Evolutionary conservation across 78 protist genomes (phyloP), one percentile per base, ranked within the genome.

Genomic region (Bodo saltans): DNA sequence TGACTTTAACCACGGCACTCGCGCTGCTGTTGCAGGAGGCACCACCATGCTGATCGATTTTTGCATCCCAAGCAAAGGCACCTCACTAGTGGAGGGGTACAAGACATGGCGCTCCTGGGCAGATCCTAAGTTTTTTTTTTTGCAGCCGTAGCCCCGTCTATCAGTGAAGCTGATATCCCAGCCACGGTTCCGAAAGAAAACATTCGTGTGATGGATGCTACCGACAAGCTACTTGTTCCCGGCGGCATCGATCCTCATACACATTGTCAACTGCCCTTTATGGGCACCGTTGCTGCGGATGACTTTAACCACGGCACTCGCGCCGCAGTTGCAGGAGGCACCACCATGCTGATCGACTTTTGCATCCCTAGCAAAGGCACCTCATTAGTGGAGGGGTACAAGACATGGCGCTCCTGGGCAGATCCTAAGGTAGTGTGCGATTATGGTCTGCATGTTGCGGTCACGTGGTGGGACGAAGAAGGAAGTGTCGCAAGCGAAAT

Each of bases 211-310:
- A 30, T 83, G 21, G 74, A 85, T 42, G 88, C 76, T 70, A 78
- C 30, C 83, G 85, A 78, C 83, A 88, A 33, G 78, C 70, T 60
- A 85, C 88, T 90, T 12, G 38, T 85, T 0, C 91, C 96, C 26
- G 96, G 96, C 42, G 96, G 96, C 68, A 91, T 94, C 70, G 96
- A 94, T 82, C 52, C 96, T 26, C 96, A 94, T 84, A 90, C 93
- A 26, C 96, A 94, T 52, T 83, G 78, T 34, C 92, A 91, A 84
- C 83, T 93, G 47, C 96, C 96, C 40, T 93, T 93, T 80, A 91
- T 93, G 94, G 94, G 94, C 34, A 93, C 96, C 2, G 87, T 84
- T 41, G 75, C 94, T 25, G 92, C 87, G n/a, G 96, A 93, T 79
- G 96, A 93, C 74, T 93, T 90, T 73, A 47, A 84, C 82, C 80